Base-by-base conservation (phyloP, 2,329 filamentous ascomycete genomes). In the Talaromyces rugulosus region DNA sequence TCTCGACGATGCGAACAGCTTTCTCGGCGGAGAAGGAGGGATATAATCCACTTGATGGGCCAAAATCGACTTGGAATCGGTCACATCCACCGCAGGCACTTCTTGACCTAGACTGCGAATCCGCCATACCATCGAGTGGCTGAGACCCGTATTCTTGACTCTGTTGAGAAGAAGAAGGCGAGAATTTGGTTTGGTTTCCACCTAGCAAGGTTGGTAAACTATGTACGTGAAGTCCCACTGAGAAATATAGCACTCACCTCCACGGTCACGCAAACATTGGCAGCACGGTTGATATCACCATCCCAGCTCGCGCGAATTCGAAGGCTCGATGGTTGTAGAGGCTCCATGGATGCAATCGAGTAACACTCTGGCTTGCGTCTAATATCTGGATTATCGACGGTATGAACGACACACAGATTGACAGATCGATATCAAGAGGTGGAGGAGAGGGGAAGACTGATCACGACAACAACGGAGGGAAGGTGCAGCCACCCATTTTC, bases 251-350 rank as follows among this genome's bases (percentile, higher is more conserved):
- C 33, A 60, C 61, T 64, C 70, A 76, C 74, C 63, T 76, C 72
- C 8, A 76, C 53, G 1, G 66, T 64, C 3, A 75, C 65, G 18
- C 60, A 67, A 47, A 74, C 54, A 27, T 67, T 62, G 18, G 72
- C 68, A 31, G 69, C 64, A 33, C 69, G 65, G 8, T 56, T 58
- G 3, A 61, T 58, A 33, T 68, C 63, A 3, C 73, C 74, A 57
- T 65, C 66, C 74, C 74, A 76, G 14, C 68, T 68, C 14, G 71
- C 70, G 36, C 63, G 67, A 27, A 76, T 50, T 44, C 75, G 70
- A 8, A 76, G 66, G 30, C 72, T 69, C 44, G 60, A 69, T 59
- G 72, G 67, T 6, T 66, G 40, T 36, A 56, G 28, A 36, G 40
- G 50, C 23, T 34, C 28, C 28, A 40, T 56, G 30, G 52, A 42